A percentile compares a stretch with the other conserved stretches of the same genome.
Evolutionary conservation across 78 protist genomes (phyloP).

Genomic region (Dictyostelium brefeldianum): DNA sequence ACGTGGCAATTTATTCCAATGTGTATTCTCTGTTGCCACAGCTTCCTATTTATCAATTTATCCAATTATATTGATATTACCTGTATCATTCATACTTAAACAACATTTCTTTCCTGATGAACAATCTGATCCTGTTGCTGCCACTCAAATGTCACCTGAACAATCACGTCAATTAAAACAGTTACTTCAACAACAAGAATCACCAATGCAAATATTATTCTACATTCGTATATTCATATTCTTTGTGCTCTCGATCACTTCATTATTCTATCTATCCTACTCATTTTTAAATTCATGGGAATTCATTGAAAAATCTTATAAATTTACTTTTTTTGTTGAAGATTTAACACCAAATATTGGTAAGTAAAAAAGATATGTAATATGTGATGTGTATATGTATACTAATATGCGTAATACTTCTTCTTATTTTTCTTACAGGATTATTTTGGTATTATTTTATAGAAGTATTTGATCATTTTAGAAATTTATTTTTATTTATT

Average conservation of each 20-base stretch:
- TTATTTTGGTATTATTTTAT: constrained; percentile 86
- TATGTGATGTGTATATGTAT: no score
- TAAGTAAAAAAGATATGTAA: no score
- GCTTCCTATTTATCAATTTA: constrained; percentile 52
- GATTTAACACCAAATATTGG: constrained; percentile 86
- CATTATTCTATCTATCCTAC: constrained; percentile 49
- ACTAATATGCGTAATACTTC: neutral
- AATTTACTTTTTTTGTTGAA: constrained; percentile 67
- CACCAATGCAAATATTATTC: neutral
- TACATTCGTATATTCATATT: neutral
- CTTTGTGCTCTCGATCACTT: constrained; percentile 31
- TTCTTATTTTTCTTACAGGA: constrained; percentile 14
- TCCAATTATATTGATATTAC: constrained; percentile 64
- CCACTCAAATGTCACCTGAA: neutral
- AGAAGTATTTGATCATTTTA: constrained; percentile 81
- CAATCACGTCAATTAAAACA: neutral
- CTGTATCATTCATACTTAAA: constrained; percentile 42
- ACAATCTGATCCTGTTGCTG: neutral
- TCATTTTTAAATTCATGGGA: constrained; percentile 59
- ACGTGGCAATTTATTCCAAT: constrained; percentile 29
- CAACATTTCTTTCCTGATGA: neutral
- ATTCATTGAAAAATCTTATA: constrained; percentile 68
- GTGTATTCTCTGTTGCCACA: constrained; percentile 50
- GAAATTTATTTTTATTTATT: constrained; percentile 78
- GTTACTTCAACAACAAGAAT: neutral